phyloP scores from a whole-genome alignment of 345 rosid genomes.

The Chamaenerion angustifolium region DNA sequence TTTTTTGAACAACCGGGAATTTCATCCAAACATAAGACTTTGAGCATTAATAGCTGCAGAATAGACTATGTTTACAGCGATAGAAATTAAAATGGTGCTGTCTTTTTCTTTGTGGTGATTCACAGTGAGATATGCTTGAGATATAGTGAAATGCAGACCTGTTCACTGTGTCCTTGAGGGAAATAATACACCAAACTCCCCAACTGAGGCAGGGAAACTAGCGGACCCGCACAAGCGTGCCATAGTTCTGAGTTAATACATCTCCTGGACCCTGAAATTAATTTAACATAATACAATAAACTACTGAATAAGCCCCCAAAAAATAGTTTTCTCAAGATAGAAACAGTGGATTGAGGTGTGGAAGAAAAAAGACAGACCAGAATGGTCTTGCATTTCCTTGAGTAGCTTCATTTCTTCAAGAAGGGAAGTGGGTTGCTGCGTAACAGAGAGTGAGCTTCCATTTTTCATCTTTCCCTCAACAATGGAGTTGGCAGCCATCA shows the following conservation, averaged over 20 bases:
- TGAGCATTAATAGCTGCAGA: too few species aligned
- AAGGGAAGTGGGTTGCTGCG: constrained; percentile 31
- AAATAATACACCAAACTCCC: constrained; percentile 90
- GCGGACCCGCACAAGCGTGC: constrained; percentile 99
- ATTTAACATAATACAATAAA: not conserved
- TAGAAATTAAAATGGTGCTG: too few species aligned
- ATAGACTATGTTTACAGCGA: too few species aligned
- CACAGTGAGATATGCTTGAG: not conserved
- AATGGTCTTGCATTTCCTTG: constrained; percentile 75
- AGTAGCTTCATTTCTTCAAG: constrained; percentile 87
- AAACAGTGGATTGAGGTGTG: not conserved
- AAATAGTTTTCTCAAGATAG: not conserved
- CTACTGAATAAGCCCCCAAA: not conserved
- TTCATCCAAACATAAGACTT: too few species aligned
- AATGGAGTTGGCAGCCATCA: constrained; percentile 31
- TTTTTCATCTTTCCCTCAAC: constrained; percentile 51
- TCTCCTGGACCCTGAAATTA: constrained; percentile 48
- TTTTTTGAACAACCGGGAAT: too few species aligned
- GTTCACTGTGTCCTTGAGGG: constrained; percentile 99
- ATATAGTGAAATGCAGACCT: constrained; percentile 30
- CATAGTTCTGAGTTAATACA: constrained; percentile 79
- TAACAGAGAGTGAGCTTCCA: constrained; percentile 18
- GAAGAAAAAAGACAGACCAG: constrained; percentile 38
- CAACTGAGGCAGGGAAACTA: constrained; percentile 84
- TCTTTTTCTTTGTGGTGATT: too few species aligned